Evolutionary conservation across 2,329 filamentous ascomycete genomes (phyloP), one percentile per base, ranked within the genome.

Genomic region (Beauveria brongniartii): DNA sequence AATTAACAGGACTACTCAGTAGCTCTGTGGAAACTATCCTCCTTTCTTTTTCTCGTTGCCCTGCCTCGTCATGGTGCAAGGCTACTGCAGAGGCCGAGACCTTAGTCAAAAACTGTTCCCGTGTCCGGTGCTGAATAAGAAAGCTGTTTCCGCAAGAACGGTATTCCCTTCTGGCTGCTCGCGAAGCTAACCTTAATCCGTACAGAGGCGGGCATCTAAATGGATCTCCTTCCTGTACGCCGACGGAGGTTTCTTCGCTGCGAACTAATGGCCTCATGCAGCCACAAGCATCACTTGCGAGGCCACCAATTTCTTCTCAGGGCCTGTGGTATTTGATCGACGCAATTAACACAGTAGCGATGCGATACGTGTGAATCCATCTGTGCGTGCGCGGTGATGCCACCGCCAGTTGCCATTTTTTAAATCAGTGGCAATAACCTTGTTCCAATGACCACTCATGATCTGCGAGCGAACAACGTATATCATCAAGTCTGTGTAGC

Each of bases 61-160:
- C 51, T 60, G 50, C 58, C 58, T 60, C 34, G 58, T 34, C 58
- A 26, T 55, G 34, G 58, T 28, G 50, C 20, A 12, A 47, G 50
- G 34, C 58, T 57, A 54, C 60, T 47, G 60, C 54, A 57, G 55
- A 20, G 60, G 41, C 60, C 53, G 54, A 61, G 60, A 57, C 53
- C 53, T 48, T 24, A 58, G 54, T 55, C 54, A 61, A 24, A 55
- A 37, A 6, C 26, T 7, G 37, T 43, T 37, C 46, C n/a, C 40
- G 37, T 43, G 24, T 44, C 14, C 22, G 40, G n/a, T 40, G 26
- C 24, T 24, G 3, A 7, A 37, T 34, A 9, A 18, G 22, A 40
- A 28, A 12, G 12, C 26, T 26, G 3, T 1, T 24, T 53, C 40
- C 10, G n/a, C 48, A 46, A 37, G 12, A 30, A n/a, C 40, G 41